Evolutionary conservation across 352 stramenopile species (phyloP), one percentile per base, ranked within the genome.

Genomic region (Globisporangium echinulatum): DNA sequence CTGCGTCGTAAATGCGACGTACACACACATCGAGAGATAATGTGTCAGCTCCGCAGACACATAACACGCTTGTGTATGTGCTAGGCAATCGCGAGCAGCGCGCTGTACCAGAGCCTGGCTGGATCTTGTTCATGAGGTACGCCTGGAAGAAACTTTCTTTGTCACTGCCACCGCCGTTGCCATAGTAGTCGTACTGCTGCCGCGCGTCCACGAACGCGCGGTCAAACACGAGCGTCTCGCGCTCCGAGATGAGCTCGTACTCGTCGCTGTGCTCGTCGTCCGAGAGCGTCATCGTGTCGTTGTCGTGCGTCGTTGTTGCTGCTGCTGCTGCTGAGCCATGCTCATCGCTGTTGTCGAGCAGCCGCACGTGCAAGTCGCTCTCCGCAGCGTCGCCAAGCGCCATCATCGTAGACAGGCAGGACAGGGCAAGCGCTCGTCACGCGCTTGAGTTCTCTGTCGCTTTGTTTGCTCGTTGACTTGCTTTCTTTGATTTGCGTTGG

Each of bases 121-220:
- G 81, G 44, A 94, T 87, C 68, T 88, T 92, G 66, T 88, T 77
- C 56, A 90, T 77, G 17, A 94, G 62, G 48, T 90, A 90, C 56
- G 72, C 75, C 57, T 88, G 70, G 62, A 91, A 82, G 52, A 92
- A 86, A 40, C 80, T 63, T 11, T 68, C 66, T 14, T 62, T 65
- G 36, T 72, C 67, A 3, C n/a, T 37, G 1, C 11, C 11, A 5
- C 40, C 40, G 0, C 38, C 57, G 5, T n/a, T 7, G 33, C n/a
- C 19, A 36, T 38, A 11, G 37, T 47, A 47, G 36, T 62, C 56
- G 40, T 70, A 51, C 11, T 69, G 64, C 60, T 73, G 61, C 48
- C 77, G 72, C 25, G 70, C 61, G 11, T 56, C 67, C 51, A 71
- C 75, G 60, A 78, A 68, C 47, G 82, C 75, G 58, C 87, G 73